Base-by-base conservation (phyloP, 192 early-diverging fungal genomes). In the Irineochytrium annulatum region DNA sequence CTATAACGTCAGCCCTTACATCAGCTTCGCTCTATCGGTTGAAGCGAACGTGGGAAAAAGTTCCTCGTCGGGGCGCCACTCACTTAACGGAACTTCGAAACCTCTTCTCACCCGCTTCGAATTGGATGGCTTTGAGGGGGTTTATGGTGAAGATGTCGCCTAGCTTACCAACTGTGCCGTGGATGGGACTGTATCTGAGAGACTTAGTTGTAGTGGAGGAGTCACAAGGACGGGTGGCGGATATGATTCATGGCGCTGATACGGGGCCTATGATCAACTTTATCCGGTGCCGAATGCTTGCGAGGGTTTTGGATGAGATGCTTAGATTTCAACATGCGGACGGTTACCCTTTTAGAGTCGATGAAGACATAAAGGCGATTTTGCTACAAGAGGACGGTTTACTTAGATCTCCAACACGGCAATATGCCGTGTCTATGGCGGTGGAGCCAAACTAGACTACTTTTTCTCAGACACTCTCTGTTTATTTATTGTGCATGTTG, bases 201-300 rank as follows among this genome's bases (percentile, higher is more conserved):
- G 62, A 64, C 43, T 24, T 64, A 13, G 43, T 57, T 19, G n/a
- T 53, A 20, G 30, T 62, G 17, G 51, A 62, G 27, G 60, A 62
- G 44, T 6, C 49, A 8, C 46, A 62, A n/a, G 32, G n/a, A 11
- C 3, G 4, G 20, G 24, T 30, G 14, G 28, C 16, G 17, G 41
- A 49, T 22, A 24, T 8, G 6, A 49, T 49, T 22, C 46, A 49
- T 26, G 44, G 41, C n/a, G 29, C 35, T n/a, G 57, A 19, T 22
- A 45, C 37, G 20, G 61, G 34, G 28, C 52, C 20, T 24, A 44
- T n/a, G 39, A 54, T 64, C 22, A 64, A 57, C 35, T n/a, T 64
- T 34, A 4, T 41, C 16, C 52, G 62, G 5, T 57, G 34, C 17
- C 62, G 54, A 4, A n/a, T 16, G 5, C 22, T 64, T 26, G 53